Base-by-base conservation (phyloP, 2,329 filamentous ascomycete species). In the Penicillium palitans region DNA sequence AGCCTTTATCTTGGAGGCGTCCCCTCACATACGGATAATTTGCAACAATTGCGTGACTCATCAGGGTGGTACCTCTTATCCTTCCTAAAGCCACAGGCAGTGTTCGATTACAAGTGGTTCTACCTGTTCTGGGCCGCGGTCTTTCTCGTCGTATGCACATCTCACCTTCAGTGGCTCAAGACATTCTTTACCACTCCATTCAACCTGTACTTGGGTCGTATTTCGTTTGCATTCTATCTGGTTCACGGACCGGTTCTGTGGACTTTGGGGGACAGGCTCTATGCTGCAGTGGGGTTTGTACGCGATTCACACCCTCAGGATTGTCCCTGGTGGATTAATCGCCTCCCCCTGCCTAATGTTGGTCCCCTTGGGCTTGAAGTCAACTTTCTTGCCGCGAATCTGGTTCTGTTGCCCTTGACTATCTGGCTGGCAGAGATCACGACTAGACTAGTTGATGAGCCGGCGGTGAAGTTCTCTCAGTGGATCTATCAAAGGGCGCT, bases 71-170 rank as follows among this genome's bases (percentile, higher is more conserved):
- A 81, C 61, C 84, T 79, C 62, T 72, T 87, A 15, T 84, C 85
- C 0, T 80, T 79, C 58, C 75, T 90, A 57, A 88, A 87, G 59
- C 85, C 87, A 0, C 85, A 88, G 67, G 86, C 86, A 1, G 83
- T 87, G 12, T 87, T 80, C 63, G 84, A 88, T 68, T 81, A 80
- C 68, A 89, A 88, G 71, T 89, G 85, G 85, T 88, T 88, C 72
- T 89, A 81, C 68, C 79, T 89, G 3, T 87, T 87, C 68, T 84
- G 81, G 76, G 86, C 85, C 0, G 80, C 86, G 1, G 75, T 78
- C 25, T 78, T 87, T 52, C 69, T 87, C 0, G 80, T 90, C 0
- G 76, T 81, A 1, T 78, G 81, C 0, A 75, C 84, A 3, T 82
- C 83, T 7, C 83, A 82, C n/a, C 79, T 89, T n/a, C 65, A 73